Evolutionary conservation across 306 rosid species (phyloP), one percentile per base, ranked within the genome.

Genomic region (Quercus glauca): DNA sequence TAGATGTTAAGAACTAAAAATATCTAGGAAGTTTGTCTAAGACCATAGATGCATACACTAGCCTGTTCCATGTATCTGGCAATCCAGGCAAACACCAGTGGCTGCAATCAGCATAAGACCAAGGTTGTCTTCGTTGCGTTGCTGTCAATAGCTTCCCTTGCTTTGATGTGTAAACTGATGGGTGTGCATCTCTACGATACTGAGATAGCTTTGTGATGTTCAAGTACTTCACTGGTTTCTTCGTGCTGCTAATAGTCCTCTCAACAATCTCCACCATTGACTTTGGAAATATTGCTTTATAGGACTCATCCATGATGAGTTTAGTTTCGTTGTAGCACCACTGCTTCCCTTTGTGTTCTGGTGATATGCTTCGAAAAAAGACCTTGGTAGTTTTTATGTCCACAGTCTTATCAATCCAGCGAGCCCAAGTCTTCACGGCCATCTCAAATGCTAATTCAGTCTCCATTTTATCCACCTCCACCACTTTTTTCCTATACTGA

Each of bases 81-180:
- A 85, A 58, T 23, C 88, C 91, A 6, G 91, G 87, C 75, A 87
- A 73, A 75, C 88, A 82, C 91, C 91, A 83, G 72, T 83, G 83
- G 77, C 80, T 88, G 77, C 87, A 88, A 73, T 85, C 87, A 11
- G 85, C 78, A 35, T 33, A 35, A 17, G 49, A 41, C 29, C 68
- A 73, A 0, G 83, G 77, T 59, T 28, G 59, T 51, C 35, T 73
- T 56, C 45, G 45, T 41, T 41, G 45, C 45, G 3, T 41, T 41
- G 69, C 55, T 14, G 73, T 33, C 53, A 31, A 73, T 17, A 6
- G 55, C 75, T 83, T 85, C 45, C 80, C 59, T 20, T 71, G 69
- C 76, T 35, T 80, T 49, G 20, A 28, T 6, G 53, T 76, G 73
- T 80, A 76, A 20, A 78, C 49, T 2, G 82, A 23, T 56, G 87